Base-by-base conservation (phyloP, 306 rosid species). In the Spatholobus suberectus region DNA sequence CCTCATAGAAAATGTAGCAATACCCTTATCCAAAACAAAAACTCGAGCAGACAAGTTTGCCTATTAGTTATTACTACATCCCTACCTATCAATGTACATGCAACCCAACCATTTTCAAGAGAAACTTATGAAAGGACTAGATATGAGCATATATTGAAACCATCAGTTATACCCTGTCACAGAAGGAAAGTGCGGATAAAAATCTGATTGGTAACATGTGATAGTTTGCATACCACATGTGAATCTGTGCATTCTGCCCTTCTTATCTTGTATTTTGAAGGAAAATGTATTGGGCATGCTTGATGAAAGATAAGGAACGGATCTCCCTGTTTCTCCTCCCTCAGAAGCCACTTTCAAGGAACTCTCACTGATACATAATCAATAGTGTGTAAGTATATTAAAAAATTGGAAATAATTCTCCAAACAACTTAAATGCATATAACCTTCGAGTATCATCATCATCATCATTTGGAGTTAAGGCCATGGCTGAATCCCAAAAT, bases 401-500 rank as follows among this genome's bases (percentile, higher is more conserved):
- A 57, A 26, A 70, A 18, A 37, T 17, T 23, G 44, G 62, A 83
- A 78, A 55, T 13, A 61, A 26, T 37, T 24, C n/a, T 78, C 81
- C 62, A 32, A 51, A 27, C 18, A 82, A 78, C 35, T 23, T 10
- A 20, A 46, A 66, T 35, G 75, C 77, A 44, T 74, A 67, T 46
- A 79, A 93, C 99, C 99, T 96, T 70, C 90, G 87, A 21, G 90
- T 80, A 14, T 96, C 99, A 0, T 96, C 98, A 0, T 92, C 99
- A 12, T 94, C 97, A 2, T 92, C 97, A 85, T 81, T 82, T 70
- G 95, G 91, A 72, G 85, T 75, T 23, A 87, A 88, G 76, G 95
- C 91, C 98, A 96, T 90, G 79, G 99, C 98, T 58, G 99, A 96
- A 86, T 96, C 98, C 99, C 99, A 96, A 83, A 96, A 96, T 87